These are phyloP conservation scores for Chrysoporthe cubensis DNA, from an alignment of 2,329 filamentous ascomycete species.

Conservation along the genomic window DNA sequence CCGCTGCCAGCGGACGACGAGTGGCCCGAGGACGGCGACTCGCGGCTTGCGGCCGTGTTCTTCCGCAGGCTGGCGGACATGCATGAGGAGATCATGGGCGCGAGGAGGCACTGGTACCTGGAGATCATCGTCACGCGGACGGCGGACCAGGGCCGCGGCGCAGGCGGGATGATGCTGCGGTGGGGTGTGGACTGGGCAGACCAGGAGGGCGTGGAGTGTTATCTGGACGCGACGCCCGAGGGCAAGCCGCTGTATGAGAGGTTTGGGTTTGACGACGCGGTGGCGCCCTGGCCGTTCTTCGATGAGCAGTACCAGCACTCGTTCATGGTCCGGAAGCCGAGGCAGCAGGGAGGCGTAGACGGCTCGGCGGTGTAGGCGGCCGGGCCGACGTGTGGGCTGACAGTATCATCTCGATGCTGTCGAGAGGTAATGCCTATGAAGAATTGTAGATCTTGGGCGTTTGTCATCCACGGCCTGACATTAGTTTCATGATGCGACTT, in stretches of 20 bases:
- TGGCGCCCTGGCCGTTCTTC: slow-evolving; percentile 44
- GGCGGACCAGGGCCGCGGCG: slow-evolving; percentile 50
- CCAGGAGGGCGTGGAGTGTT: slow-evolving; percentile 46
- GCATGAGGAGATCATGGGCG: slow-evolving; percentile 44
- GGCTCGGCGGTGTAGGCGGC: not conserved
- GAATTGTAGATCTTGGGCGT: no score
- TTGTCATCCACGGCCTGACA: no score
- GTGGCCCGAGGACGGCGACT: slow-evolving; percentile 47
- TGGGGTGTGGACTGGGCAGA: slow-evolving; percentile 55
- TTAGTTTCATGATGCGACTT: no score
- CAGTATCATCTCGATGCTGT: not conserved
- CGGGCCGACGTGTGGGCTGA: not conserved
- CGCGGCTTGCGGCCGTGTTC: slow-evolving; percentile 43
- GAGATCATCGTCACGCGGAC: slow-evolving; percentile 50
- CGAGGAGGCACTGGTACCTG: slow-evolving; percentile 52
- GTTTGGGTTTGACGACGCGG: slow-evolving; percentile 47
- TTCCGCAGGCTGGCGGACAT: slow-evolving; percentile 43
- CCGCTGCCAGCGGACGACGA: slow-evolving; percentile 35
- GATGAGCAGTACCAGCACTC: slow-evolving; percentile 38
- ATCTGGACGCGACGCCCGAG: slow-evolving; percentile 54
- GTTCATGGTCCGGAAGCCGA: slow-evolving; percentile 41
- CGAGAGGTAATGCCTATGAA: no score
- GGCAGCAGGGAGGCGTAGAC: no score
- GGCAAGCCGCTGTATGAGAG: slow-evolving; percentile 52
- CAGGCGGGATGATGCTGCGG: slow-evolving; percentile 46